Conservation (phyloP, 176 grass and related monocot species). For the Hordeum marinum region DNA sequence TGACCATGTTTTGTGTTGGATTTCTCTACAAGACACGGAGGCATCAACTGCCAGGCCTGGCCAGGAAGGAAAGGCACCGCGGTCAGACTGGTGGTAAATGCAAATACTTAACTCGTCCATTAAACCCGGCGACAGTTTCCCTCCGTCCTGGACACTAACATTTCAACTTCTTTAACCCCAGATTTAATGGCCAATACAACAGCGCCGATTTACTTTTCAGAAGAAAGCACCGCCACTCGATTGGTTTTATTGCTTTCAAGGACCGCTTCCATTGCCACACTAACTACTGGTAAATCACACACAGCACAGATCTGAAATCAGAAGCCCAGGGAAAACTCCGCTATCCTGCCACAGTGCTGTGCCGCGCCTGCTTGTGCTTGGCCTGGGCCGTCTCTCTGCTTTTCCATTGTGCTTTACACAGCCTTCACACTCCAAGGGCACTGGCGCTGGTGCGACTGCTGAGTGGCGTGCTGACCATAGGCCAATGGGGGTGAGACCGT, state of each 20-base stretch:
- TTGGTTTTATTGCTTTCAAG: background rate
- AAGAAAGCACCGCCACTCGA: background rate
- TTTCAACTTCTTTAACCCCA: background rate
- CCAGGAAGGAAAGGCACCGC: background rate
- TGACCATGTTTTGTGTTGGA: background rate
- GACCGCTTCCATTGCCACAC: background rate
- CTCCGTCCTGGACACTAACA: background rate
- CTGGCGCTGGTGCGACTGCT: background rate
- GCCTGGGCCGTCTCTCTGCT: background rate
- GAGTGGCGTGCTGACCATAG: background rate
- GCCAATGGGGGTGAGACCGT: background rate
- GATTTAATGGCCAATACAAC: background rate
- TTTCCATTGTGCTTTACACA: conserved; percentile 9
- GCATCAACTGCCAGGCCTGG: background rate
- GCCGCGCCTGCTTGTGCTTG: background rate
- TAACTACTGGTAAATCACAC: background rate
- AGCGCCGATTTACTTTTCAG: background rate
- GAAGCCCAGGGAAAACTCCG: background rate
- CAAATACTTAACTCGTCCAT: background rate
- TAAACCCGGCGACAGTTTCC: background rate
- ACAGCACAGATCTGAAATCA: background rate
- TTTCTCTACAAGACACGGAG: background rate
- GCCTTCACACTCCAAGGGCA: background rate
- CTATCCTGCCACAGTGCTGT: background rate
- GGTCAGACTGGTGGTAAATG: background rate